These are phyloP conservation scores for Arthrobotrys pseudoclavata DNA, from an alignment of 2,329 filamentous ascomycete genomes.

Conservation along the genomic window DNA sequence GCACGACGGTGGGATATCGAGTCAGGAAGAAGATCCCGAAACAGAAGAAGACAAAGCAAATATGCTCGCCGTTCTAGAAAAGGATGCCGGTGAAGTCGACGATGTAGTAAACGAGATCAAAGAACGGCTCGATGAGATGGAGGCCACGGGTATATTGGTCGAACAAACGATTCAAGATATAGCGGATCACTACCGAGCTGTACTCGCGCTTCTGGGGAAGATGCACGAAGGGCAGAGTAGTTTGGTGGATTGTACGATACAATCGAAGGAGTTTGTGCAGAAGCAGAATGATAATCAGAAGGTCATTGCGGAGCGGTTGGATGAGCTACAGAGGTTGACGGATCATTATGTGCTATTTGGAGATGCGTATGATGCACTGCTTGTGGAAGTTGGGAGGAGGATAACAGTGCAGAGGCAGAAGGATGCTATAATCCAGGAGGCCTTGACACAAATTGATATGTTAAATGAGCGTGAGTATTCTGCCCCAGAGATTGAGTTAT, in stretches of 20 bases:
- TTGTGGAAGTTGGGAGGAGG: conserved; percentile 85
- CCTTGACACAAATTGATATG: conserved; percentile 80
- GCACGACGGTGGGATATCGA: conserved; percentile 42
- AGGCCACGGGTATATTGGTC: conserved; percentile 76
- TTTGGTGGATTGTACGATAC: conserved; percentile 67
- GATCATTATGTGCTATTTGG: conserved; percentile 91
- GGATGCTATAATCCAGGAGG: conserved; percentile 80
- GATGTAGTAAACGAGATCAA: conserved; percentile 79
- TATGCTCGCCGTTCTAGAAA: conserved; percentile 83
- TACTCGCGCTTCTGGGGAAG: conserved; percentile 56
- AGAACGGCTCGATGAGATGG: conserved; percentile 82
- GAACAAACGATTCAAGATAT: conserved; percentile 72
- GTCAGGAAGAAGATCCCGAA: conserved; percentile 38
- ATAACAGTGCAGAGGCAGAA: conserved; percentile 80
- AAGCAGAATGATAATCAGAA: conserved; percentile 82
- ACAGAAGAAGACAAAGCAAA: conserved; percentile 72
- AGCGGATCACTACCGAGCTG: conserved; percentile 59
- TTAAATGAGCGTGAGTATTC: conserved; percentile 72
- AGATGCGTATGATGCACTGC: conserved; percentile 83
- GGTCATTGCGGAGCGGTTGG: conserved; percentile 76
- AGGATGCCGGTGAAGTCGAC: conserved; percentile 78
- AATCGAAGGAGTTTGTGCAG: conserved; percentile 68
- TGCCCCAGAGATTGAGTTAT: not conserved
- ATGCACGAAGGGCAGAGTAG: conserved; percentile 62
- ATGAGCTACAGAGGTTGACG: conserved; percentile 81